These are phyloP conservation scores for Emmonsiellopsis sp. DNA, from an alignment of 2,329 filamentous ascomycete genomes.

Conservation along the genomic window DNA sequence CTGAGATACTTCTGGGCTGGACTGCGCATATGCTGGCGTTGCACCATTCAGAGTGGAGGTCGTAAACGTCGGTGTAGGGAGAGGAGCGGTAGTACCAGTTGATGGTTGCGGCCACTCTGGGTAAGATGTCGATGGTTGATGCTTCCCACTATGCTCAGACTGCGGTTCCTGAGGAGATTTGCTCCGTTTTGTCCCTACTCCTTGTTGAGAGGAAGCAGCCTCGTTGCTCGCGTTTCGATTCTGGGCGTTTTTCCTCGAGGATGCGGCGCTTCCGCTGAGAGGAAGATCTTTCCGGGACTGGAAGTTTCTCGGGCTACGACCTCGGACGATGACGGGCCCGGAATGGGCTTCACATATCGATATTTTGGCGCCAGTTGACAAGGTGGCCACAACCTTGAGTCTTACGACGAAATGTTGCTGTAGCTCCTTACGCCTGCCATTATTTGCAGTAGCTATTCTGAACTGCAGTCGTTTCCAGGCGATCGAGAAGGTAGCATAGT, in stretches of 20 bases:
- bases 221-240: constrained; percentile 23
- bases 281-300: constrained; percentile 90
- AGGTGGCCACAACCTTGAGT: constrained; percentile 73
- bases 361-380: constrained; percentile 74
- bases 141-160: constrained; percentile 20
- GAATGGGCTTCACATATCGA: constrained; percentile 77
- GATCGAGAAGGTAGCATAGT: constrained; percentile 84
- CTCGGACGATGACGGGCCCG: constrained; percentile 85
- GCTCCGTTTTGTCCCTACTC: constrained; percentile 8
- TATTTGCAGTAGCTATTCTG: constrained; percentile 90
- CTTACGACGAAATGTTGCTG: constrained; percentile 93
- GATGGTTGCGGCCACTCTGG: constrained; percentile 29
- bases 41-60: constrained; percentile 9
- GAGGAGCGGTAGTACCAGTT: constrained; percentile 12
- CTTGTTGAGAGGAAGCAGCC: constrained; percentile 3
- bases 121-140: constrained; percentile 17
- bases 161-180: constrained; percentile 15
- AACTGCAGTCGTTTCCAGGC: constrained; percentile 93
- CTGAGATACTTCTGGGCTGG: constrained; percentile 45
- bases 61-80: constrained; percentile 15
- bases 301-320: constrained; percentile 88
- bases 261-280: constrained; percentile 67
- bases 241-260: constrained; percentile 62
- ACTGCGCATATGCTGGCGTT: constrained; percentile 40
- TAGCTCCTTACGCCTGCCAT: constrained; percentile 84